A percentile compares a stretch with the other conserved stretches of the same genome.
Conservation (phyloP, 306 rosid species). For the Begonia fuchsioides region DNA sequence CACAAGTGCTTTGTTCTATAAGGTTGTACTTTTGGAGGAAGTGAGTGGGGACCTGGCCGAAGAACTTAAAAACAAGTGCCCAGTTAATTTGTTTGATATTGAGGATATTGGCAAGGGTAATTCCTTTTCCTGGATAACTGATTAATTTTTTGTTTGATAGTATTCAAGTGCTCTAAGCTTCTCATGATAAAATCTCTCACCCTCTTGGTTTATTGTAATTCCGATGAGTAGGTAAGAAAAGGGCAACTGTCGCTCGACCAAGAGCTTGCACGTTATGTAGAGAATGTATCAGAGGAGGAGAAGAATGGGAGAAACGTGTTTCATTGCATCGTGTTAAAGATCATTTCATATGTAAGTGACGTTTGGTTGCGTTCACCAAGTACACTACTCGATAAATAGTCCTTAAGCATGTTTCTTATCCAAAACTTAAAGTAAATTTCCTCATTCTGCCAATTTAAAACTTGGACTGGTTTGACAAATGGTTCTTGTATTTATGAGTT, state of each 20-base stretch:
- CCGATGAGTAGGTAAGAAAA: slow-evolving; percentile 43
- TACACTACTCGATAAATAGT: too few relatives aligned
- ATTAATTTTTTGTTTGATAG: not conserved
- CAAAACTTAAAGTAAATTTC: too few relatives aligned
- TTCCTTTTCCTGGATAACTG: slow-evolving; percentile 2
- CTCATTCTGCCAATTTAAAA: too few relatives aligned
- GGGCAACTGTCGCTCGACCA: slow-evolving; percentile 53
- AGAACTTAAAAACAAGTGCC: slow-evolving; percentile 54
- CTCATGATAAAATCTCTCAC: slow-evolving; percentile 1
- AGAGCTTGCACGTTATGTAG: slow-evolving; percentile 83
- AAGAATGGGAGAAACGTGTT: slow-evolving; percentile 72
- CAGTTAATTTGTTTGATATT: slow-evolving; percentile 67
- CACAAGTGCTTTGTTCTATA: slow-evolving; percentile 7
- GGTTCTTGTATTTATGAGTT: too few relatives aligned
- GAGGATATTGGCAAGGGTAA: slow-evolving; percentile 84
- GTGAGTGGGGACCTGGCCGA: slow-evolving; percentile 52
- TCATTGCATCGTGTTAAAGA: slow-evolving; percentile 67
- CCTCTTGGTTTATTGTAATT: slow-evolving; percentile 12
- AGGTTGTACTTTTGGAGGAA: slow-evolving; percentile 57
- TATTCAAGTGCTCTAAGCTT: slow-evolving; percentile 2
- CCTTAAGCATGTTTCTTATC: too few relatives aligned
- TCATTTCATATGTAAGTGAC: slow-evolving; percentile 86
- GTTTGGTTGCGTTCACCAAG: too few relatives aligned
- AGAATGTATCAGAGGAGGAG: slow-evolving; percentile 91
- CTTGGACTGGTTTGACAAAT: too few relatives aligned